A percentile compares a stretch with the other conserved stretches of the same genome.
These are phyloP conservation scores for Lanmaoa rubissima DNA, from an alignment of 768 basidiomycete genomes.

Conservation along the genomic window DNA sequence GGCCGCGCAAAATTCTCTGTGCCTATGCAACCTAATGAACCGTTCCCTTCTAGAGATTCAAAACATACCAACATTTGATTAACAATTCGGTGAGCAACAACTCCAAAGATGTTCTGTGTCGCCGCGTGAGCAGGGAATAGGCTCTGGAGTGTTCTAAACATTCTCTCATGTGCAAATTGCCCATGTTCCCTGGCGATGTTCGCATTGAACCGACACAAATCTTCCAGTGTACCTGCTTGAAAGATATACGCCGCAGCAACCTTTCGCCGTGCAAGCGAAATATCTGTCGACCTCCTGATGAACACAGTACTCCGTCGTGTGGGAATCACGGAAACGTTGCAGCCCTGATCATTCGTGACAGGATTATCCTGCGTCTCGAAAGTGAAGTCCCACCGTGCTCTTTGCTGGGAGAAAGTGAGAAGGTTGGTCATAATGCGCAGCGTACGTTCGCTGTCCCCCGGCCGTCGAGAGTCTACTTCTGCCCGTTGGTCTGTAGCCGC, in stretches of 20 bases:
- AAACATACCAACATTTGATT: slow-evolving; percentile 45
- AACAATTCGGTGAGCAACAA: slow-evolving; percentile 39
- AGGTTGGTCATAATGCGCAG: slow-evolving; percentile 79
- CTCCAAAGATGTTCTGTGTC: slow-evolving; percentile 26
- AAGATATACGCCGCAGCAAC: slow-evolving; percentile 67
- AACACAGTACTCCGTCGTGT: slow-evolving; percentile 57
- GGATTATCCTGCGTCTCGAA: slow-evolving; percentile 39
- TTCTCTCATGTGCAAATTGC: slow-evolving; percentile 67
- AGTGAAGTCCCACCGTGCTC: slow-evolving; percentile 38
- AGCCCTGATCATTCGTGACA: slow-evolving; percentile 14
- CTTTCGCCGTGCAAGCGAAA: slow-evolving; percentile 47
- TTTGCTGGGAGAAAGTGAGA: slow-evolving; percentile 55
- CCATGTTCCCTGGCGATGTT: slow-evolving; percentile 55
- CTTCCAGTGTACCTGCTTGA: slow-evolving; percentile 38
- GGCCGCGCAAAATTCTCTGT: slow-evolving; percentile 39
- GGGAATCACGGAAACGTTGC: slow-evolving; percentile 28
- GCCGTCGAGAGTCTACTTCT: slow-evolving; percentile 41
- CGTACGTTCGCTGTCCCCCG: slow-evolving; percentile 56
- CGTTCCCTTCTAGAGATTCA: background rate
- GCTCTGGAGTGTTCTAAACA: slow-evolving; percentile 55
- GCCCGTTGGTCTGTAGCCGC: slow-evolving; percentile 56
- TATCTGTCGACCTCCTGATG: slow-evolving; percentile 49
- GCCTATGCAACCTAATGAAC: slow-evolving; percentile 32
- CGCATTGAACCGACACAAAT: slow-evolving; percentile 61
- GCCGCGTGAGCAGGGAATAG: slow-evolving; percentile 39